A percentile compares a stretch with the other conserved stretches of the same genome.
These are phyloP conservation scores for Senecio squalidus DNA, from an alignment of 140 eudicot species.

Conservation along the genomic window DNA sequence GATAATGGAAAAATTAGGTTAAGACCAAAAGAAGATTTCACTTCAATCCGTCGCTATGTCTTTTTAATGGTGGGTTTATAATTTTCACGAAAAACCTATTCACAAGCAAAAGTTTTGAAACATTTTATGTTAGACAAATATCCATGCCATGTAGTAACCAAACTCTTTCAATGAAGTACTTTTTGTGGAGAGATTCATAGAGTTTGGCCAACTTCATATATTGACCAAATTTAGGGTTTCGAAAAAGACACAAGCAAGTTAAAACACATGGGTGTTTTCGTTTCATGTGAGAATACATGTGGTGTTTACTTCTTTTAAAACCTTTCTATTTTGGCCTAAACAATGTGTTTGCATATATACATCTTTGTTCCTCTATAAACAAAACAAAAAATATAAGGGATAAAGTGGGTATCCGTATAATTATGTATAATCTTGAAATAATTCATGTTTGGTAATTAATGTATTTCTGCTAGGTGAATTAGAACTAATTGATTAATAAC, in stretches of 20 bases:
- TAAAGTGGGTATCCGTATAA: background rate
- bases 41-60: too few species aligned
- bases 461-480: too few species aligned
- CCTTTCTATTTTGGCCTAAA: slow-evolving; percentile 18
- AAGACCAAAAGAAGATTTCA: too few species aligned
- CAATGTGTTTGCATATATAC: background rate
- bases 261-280: slow-evolving; percentile 13
- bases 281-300: slow-evolving; percentile 16
- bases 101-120: background rate
- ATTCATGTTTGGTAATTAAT: too few species aligned
- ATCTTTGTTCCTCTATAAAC: background rate
- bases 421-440: too few species aligned
- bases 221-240: slow-evolving; percentile 21
- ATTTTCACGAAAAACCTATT: too few species aligned
- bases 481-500: too few species aligned
- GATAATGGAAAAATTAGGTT: too few species aligned
- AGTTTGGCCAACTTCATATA: slow-evolving; percentile 21
- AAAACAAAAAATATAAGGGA: background rate
- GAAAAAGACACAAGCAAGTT: slow-evolving; percentile 5
- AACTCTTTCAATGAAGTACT: slow-evolving; percentile 8
- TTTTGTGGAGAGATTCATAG: slow-evolving; percentile 9
- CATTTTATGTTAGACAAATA: background rate
- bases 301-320: slow-evolving; percentile 11
- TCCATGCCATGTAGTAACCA: background rate
- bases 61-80: too few species aligned